These are phyloP conservation scores for Penicillium sp. DNA, from an alignment of 2,329 filamentous ascomycete species.

Conservation along the genomic window DNA sequence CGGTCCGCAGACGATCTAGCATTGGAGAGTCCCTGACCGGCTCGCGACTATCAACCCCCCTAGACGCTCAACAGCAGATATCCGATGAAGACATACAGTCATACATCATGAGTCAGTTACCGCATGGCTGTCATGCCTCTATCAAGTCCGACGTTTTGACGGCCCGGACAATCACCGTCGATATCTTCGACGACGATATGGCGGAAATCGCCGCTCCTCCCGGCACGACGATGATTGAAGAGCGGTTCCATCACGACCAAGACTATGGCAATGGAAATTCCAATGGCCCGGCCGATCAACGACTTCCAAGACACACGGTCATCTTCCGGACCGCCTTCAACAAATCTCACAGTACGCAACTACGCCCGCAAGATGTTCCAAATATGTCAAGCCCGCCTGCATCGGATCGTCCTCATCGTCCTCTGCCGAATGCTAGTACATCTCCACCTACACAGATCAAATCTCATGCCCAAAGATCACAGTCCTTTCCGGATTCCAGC, in stretches of 20 bases:
- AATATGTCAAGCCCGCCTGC: neutral
- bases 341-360: slow-evolving; percentile 41
- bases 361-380: slow-evolving; percentile 29
- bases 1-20: slow-evolving; percentile 40
- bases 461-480: neutral
- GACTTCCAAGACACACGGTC: slow-evolving; percentile 47
- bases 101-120: slow-evolving; percentile 54
- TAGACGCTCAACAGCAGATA: slow-evolving; percentile 43
- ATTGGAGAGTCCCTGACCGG: slow-evolving; percentile 27
- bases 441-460: neutral
- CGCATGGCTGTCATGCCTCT: slow-evolving; percentile 46
- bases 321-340: slow-evolving; percentile 52
- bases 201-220: slow-evolving; percentile 50
- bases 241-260: slow-evolving; percentile 56
- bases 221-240: slow-evolving; percentile 51
- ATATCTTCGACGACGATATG: slow-evolving; percentile 49
- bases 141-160: slow-evolving; percentile 49
- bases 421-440: neutral
- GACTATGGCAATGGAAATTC: slow-evolving; percentile 31
- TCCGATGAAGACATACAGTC: slow-evolving; percentile 50
- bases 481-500: slow-evolving; percentile 8
- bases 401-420: neutral
- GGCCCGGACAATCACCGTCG: slow-evolving; percentile 52
- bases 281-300: slow-evolving; percentile 47
- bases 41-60: slow-evolving; percentile 36